Base-by-base conservation (phyloP, 257 asterid genomes). In the Leonotis leonurus region DNA sequence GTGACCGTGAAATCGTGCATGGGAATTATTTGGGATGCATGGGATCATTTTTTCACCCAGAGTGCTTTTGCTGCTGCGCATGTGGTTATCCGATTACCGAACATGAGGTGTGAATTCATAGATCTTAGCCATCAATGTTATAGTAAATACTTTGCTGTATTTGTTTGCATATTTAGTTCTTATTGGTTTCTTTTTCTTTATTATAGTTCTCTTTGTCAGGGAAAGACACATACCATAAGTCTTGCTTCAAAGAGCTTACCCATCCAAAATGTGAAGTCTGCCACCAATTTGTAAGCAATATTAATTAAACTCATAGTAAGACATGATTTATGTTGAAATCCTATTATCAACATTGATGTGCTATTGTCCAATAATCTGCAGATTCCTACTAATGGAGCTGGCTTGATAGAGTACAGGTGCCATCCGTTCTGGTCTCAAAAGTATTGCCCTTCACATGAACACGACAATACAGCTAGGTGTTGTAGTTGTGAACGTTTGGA, bases 401-500 rank as follows among this genome's bases (percentile, higher is more conserved):
- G 99, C 58, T 78, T 89, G 86, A 89, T 93, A 12, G 99, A 93
- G 83, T 89, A 93, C 68, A 77, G 95, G 64, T 93, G 96, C 87
- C 99, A 89, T 62, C 97, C 99, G 0, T 93, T 82, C 80, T 93
- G 99, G 97, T 72, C 87, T 44, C 96, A 85, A 74, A 93, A 84
- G 61, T 93, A 93, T 80, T 89, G 97, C 54, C 97, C 96, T 67
- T 70, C 94, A 13, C 99, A 93, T 56, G 97, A 93, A 63, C 86
- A 81, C 30, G 97, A 93, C 77, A 67, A 60, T 35, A 93, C 95
- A 2, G 70, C 89, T 29, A 75, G 99, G 10, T 93, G 96, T 76
- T 93, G 97, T 46, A 93, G 97, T 55, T 93, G 99, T 66, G 99
- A 93, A 54, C 96, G 99, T 67, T 72, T 89, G 62, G 99, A 93